These are phyloP conservation scores for Phaseolus lunatus DNA, from an alignment of 306 rosid species.

Conservation along the genomic window DNA sequence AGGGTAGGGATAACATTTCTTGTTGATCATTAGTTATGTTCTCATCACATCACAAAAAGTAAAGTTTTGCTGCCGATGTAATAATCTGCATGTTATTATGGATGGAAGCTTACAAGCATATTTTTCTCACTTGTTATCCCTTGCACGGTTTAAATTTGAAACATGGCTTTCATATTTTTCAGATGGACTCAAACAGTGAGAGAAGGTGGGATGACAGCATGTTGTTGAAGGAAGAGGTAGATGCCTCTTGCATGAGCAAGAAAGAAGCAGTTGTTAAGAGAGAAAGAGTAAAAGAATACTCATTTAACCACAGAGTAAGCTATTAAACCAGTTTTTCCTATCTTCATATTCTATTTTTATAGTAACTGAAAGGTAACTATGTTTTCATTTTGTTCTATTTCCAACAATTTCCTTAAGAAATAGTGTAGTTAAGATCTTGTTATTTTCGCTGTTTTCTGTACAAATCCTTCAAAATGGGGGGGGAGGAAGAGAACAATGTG, in stretches of 20 bases:
- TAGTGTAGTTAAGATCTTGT: background rate
- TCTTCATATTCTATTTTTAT: background rate
- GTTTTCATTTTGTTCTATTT: background rate
- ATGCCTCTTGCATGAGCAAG: conserved; percentile 60
- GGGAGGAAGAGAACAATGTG: background rate
- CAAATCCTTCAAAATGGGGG: background rate
- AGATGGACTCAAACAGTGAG: conserved; percentile 74
- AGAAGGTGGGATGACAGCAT: conserved; percentile 77
- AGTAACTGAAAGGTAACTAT: background rate
- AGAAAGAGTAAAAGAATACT: conserved; percentile 70
- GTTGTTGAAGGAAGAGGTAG: conserved; percentile 69
- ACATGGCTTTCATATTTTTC: conserved; percentile 42
- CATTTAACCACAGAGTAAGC: conserved; percentile 71
- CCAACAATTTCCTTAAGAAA: background rate
- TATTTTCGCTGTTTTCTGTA: background rate
- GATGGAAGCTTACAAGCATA: background rate
- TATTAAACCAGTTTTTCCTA: conserved; percentile 7
- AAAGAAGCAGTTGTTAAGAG: conserved; percentile 70
- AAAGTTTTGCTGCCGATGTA: conserved; percentile 4
- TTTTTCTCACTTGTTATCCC: background rate
- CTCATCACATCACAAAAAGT: conserved; percentile 11
- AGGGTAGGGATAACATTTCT: conserved; percentile 51
- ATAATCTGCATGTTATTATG: conserved; percentile 5
- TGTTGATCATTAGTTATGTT: conserved; percentile 12
- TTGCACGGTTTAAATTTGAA: conserved; percentile 16